phyloP scores from a whole-genome alignment of 2,329 filamentous ascomycete species.

The Paraphoma chrysanthemicola region DNA sequence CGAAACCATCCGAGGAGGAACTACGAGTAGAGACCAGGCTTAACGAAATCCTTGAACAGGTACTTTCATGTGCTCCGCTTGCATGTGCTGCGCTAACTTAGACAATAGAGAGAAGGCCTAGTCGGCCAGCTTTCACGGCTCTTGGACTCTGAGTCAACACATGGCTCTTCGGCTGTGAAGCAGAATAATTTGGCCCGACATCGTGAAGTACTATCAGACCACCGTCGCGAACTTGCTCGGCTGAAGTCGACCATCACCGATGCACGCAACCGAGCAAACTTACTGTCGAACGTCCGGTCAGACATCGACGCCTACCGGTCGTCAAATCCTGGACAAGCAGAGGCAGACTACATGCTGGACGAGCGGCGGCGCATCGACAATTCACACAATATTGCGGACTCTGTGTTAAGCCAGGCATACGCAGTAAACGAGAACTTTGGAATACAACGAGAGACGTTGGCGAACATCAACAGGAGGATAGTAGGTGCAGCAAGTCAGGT shows the following conservation, averaged over 20 bases:
- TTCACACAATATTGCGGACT: slow-evolving; percentile 87
- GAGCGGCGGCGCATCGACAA: slow-evolving; percentile 87
- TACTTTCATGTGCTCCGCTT: slow-evolving; percentile 47
- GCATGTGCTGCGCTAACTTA: slow-evolving; percentile 7
- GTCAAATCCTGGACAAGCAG: slow-evolving; percentile 79
- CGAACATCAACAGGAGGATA: slow-evolving; percentile 89
- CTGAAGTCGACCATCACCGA: slow-evolving; percentile 76
- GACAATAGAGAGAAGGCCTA: slow-evolving; percentile 74
- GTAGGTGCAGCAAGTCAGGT: slow-evolving; percentile 88
- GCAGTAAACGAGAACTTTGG: slow-evolving; percentile 93
- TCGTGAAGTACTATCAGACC: slow-evolving; percentile 86
- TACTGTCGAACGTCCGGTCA: slow-evolving; percentile 86
- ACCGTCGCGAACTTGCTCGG: slow-evolving; percentile 80
- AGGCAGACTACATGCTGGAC: slow-evolving; percentile 96
- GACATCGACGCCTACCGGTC: slow-evolving; percentile 91
- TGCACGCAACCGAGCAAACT: slow-evolving; percentile 84
- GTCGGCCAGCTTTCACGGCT: slow-evolving; percentile 84
- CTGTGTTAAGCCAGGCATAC: slow-evolving; percentile 92
- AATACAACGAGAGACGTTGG: slow-evolving; percentile 84
- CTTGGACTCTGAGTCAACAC: slow-evolving; percentile 87
- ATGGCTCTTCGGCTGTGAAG: slow-evolving; percentile 91
- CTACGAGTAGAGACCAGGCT: slow-evolving; percentile 78
- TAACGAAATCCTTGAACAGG: slow-evolving; percentile 83
- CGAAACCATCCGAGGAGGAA: slow-evolving; percentile 87
- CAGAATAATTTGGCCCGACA: slow-evolving; percentile 94